These are phyloP conservation scores for Sindora glabra DNA, from an alignment of 306 rosid genomes.

Conservation along the genomic window DNA sequence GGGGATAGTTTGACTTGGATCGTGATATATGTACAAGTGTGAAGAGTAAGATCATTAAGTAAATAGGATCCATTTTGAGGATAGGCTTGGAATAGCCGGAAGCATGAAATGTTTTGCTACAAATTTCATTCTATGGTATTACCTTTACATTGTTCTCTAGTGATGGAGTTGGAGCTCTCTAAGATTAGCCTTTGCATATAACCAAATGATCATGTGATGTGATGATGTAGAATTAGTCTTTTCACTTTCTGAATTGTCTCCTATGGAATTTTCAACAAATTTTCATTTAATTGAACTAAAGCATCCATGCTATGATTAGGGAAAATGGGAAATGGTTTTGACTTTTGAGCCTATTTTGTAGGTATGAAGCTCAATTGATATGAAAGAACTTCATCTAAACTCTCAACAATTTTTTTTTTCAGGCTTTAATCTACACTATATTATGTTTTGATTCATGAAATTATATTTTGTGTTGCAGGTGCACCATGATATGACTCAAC, in stretches of 20 bases:
- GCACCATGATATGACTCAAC: constrained; percentile 82
- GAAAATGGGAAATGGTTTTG: too few relatives aligned
- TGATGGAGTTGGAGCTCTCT: background rate
- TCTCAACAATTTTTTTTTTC: background rate
- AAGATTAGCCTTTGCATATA: background rate
- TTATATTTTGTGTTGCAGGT: constrained; percentile 40
- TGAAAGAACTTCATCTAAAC: too few relatives aligned
- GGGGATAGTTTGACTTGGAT: too few relatives aligned
- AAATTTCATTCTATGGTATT: background rate
- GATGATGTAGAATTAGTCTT: background rate
- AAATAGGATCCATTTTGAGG: background rate
- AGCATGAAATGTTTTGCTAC: background rate
- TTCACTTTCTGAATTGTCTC: too few relatives aligned
- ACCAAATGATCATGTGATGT: background rate
- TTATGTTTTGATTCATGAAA: background rate
- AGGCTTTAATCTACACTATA: background rate
- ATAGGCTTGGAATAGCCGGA: background rate
- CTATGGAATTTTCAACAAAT: too few relatives aligned
- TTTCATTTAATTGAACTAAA: too few relatives aligned
- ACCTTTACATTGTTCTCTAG: background rate
- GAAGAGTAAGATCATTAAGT: too few relatives aligned
- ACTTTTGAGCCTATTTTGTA: too few relatives aligned
- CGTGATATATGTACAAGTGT: too few relatives aligned
- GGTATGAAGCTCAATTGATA: too few relatives aligned
- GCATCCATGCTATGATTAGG: too few relatives aligned